phyloP scores from a whole-genome alignment of 306 rosid species.

The Heteromeles arbutifolia region DNA sequence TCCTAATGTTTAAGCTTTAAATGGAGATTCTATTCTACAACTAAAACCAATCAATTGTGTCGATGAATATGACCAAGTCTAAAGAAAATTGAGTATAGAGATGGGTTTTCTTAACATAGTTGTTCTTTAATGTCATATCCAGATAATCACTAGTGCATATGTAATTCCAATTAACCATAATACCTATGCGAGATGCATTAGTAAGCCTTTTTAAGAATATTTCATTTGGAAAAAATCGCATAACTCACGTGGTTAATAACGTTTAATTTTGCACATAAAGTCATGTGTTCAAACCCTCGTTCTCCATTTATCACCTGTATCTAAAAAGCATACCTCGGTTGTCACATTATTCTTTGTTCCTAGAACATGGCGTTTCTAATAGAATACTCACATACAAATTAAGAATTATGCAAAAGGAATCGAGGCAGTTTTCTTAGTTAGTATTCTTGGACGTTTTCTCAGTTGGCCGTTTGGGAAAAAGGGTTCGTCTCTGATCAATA shows the following conservation, averaged over 20 bases:
- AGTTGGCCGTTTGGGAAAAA: conserved; percentile 25
- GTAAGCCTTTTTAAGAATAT: not conserved
- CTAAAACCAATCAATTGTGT: too few species aligned
- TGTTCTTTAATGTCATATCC: too few species aligned
- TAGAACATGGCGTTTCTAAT: not conserved
- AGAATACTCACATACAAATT: not conserved
- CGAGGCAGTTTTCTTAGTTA: conserved; percentile 41
- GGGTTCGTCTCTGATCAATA: conserved; percentile 1
- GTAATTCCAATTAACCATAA: not conserved
- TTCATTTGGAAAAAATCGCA: too few species aligned
- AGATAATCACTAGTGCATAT: too few species aligned
- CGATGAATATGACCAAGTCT: not conserved
- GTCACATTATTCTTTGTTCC: not conserved
- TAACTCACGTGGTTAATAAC: too few species aligned
- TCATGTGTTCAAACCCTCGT: not conserved
- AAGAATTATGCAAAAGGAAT: conserved; percentile 6
- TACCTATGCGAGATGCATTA: not conserved
- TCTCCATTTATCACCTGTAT: not conserved
- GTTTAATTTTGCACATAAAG: too few species aligned
- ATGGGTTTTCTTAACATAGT: fast-evolving
- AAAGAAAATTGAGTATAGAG: not conserved
- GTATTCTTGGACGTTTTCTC: conserved; percentile 29
- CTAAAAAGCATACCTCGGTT: not conserved
- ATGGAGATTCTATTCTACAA: not conserved
- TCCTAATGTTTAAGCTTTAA: not conserved